Base-by-base conservation (phyloP, 2,329 filamentous ascomycete genomes). In the Colletotrichum gigasporum region DNA sequence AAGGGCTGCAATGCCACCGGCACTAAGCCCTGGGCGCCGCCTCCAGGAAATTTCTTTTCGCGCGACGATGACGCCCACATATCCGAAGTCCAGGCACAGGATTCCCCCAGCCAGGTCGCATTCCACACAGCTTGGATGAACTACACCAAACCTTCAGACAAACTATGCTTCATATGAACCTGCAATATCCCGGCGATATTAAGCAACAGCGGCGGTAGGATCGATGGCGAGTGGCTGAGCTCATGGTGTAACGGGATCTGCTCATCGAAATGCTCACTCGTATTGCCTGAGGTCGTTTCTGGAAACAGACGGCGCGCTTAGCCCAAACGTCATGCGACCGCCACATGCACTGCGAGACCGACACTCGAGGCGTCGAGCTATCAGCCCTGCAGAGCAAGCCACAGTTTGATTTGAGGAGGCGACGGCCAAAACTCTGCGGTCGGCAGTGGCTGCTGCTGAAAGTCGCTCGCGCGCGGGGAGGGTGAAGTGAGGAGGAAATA, bases 51-150 rank as follows among this genome's bases (percentile, higher is more conserved):
- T n/a, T n/a, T n/a, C n/a, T n/a, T n/a, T 20, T 32, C 22, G 12
- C 55, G 32, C 57, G 39, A 30, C 41, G 20, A 18, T 20, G 24
- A 14, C 14, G 26, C 32, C 47, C 7, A n/a, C n/a, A 34, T n/a
- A n/a, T n/a, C n/a, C n/a, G n/a, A n/a, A n/a, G n/a, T n/a, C 58
- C 42, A 51, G 53, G 26, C 22, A 34, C n/a, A 12, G n/a, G 18
- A n/a, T 8, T 14, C 32, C n/a, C 48, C 48, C 18, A 20, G 52
- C 41, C 28, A 34, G 42, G 18, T 22, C 14, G 20, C 11, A 26
- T 24, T 30, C 14, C 55, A 34, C 42, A 42, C 32, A 20, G 62
- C 62, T 62, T 37, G 34, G 56, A 55, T 20, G 56, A 50, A 55
- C 62, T 32, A 42, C 22, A 20, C 20, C 50, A 18, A 30, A 24